A percentile compares a stretch with the other conserved stretches of the same genome.
Conservation (phyloP, 2,329 filamentous ascomycete species). For the Ustulina deusta region DNA sequence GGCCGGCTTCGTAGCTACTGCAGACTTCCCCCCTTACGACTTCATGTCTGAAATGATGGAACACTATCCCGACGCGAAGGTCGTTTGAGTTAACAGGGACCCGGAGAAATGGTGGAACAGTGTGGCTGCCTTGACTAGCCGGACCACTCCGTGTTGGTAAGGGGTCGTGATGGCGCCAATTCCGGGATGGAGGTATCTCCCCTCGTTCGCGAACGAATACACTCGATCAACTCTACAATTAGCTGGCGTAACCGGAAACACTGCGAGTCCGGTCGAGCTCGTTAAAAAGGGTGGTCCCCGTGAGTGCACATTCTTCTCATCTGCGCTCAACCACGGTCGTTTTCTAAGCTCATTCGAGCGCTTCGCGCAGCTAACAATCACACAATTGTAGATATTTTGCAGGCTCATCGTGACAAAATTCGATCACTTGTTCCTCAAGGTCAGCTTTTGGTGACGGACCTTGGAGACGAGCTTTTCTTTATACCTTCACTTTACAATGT, state of each 20-base stretch:
- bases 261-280: background rate
- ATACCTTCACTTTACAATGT: no score
- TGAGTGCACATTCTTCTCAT: no score
- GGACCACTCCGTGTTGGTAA: conserved; percentile 37
- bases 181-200: conserved; percentile 41
- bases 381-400: no score
- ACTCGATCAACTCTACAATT: background rate
- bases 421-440: no score
- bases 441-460: no score
- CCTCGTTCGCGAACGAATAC: conserved; percentile 24
- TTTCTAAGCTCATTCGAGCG: no score
- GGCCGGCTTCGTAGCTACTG: conserved; percentile 41
- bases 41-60: conserved; percentile 45
- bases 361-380: no score
- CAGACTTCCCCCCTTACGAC: conserved; percentile 40
- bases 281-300: conserved; percentile 5
- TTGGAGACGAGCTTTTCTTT: no score
- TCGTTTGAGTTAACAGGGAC: conserved; percentile 41
- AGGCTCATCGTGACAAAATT: no score
- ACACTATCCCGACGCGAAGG: conserved; percentile 43
- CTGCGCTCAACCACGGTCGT: no score
- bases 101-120: conserved; percentile 43
- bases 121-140: conserved; percentile 33
- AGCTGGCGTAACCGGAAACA: background rate
- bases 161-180: conserved; percentile 37